A percentile compares a stretch with the other conserved stretches of the same genome.
Conservation (phyloP, 1,139 yeast species). For the Candida freyschussii region DNA sequence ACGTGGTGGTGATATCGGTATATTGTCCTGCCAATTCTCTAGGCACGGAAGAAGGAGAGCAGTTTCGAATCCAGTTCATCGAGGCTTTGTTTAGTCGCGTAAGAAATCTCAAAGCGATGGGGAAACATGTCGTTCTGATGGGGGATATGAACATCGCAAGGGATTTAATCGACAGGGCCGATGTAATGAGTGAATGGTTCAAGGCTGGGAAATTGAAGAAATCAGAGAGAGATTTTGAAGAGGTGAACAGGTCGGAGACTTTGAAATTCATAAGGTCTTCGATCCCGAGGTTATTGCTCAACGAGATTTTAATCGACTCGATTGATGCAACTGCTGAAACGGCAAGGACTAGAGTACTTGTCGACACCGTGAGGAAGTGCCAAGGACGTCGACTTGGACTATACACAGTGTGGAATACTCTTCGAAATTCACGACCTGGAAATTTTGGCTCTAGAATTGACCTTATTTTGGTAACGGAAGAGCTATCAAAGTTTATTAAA, state of each 20-base stretch:
- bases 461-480: conserved; percentile 50
- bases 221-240: conserved; percentile 33
- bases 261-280: conserved; percentile 35
- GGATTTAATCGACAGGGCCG: conserved; percentile 81
- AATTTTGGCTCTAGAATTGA: conserved; percentile 91
- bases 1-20: conserved; percentile 63
- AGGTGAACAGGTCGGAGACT: conserved; percentile 35
- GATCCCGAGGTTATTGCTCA: conserved; percentile 41
- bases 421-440: conserved; percentile 69
- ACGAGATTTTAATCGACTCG: conserved; percentile 32
- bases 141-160: conserved; percentile 86
- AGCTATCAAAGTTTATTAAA: conserved; percentile 32
- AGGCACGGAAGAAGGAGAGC: conserved; percentile 65
- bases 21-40: conserved; percentile 92
- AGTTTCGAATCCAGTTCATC: conserved; percentile 54
- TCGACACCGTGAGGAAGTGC: conserved; percentile 59
- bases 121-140: conserved; percentile 68
- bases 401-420: conserved; percentile 93
- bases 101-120: conserved; percentile 43
- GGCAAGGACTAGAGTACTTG: conserved; percentile 34
- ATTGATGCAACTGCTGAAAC: conserved; percentile 24
- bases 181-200: conserved; percentile 45
- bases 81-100: conserved; percentile 56
- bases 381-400: conserved; percentile 55
- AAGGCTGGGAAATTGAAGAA: conserved; percentile 25